Evolutionary conservation across 345 rosid species (phyloP).

Genomic region (Populus pruinosa): DNA sequence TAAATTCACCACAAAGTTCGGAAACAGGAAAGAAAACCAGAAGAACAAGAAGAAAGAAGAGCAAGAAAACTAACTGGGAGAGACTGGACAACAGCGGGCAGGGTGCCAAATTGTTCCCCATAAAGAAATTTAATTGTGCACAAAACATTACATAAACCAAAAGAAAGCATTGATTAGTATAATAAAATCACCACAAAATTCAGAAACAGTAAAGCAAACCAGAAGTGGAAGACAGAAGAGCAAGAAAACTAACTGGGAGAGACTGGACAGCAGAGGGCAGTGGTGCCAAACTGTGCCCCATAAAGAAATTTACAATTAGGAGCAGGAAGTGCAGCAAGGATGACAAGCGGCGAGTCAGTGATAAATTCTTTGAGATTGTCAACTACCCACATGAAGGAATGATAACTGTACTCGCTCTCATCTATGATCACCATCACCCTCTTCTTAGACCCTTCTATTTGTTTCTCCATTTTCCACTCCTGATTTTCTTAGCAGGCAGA

Average conservation of each 20-base stretch:
- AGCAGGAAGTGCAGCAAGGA: slow-evolving; percentile 31
- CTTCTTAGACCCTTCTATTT: slow-evolving; percentile 32
- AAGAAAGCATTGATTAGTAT: too few species aligned
- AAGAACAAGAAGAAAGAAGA: background rate
- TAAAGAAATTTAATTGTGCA: background rate
- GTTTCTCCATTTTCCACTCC: slow-evolving; percentile 18
- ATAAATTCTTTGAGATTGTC: slow-evolving; percentile 39
- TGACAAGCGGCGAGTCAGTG: slow-evolving; percentile 41
- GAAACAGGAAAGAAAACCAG: background rate
- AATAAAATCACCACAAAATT: too few species aligned
- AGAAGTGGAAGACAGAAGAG: background rate
- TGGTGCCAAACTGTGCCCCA: background rate
- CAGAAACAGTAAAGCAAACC: background rate
- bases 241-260: background rate
- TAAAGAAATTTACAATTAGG: background rate
- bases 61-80: background rate
- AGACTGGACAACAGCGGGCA: background rate
- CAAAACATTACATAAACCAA: background rate
- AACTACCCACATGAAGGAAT: slow-evolving; percentile 64
- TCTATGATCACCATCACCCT: slow-evolving; percentile 75
- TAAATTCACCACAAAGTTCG: too few species aligned
- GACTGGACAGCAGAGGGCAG: background rate
- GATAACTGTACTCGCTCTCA: slow-evolving; percentile 64
- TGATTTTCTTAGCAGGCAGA: too few species aligned
- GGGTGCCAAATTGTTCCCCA: background rate